These are phyloP conservation scores for Leishmania braziliensis DNA, from an alignment of 208 protist genomes.

Conservation along the genomic window DNA sequence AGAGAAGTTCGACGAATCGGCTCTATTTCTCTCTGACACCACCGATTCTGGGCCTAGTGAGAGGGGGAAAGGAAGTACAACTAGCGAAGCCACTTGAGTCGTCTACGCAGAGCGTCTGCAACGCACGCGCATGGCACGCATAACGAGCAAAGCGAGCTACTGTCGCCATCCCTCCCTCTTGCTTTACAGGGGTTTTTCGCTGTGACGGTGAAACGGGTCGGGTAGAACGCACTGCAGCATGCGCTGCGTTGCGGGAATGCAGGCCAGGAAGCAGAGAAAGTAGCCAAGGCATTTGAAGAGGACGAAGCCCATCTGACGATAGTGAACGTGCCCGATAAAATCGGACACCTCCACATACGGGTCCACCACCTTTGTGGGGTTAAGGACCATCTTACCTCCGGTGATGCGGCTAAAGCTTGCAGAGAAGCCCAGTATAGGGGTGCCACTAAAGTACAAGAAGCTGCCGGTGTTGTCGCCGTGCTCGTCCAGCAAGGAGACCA, in stretches of 20 bases:
- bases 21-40: background rate
- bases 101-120: background rate
- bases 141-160: background rate
- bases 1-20: background rate
- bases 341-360: slow-evolving; percentile 59
- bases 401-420: slow-evolving; percentile 60
- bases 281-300: slow-evolving; percentile 67
- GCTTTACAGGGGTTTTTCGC: slow-evolving; percentile 40
- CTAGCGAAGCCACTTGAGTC: background rate
- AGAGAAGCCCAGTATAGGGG: slow-evolving; percentile 79
- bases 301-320: slow-evolving; percentile 80
- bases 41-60: background rate
- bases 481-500: slow-evolving; percentile 85
- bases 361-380: slow-evolving; percentile 69
- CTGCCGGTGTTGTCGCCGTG: slow-evolving; percentile 76
- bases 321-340: slow-evolving; percentile 81
- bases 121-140: background rate
- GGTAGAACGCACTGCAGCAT: slow-evolving; percentile 64
- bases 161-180: background rate
- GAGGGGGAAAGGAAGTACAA: background rate
- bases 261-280: slow-evolving; percentile 61
- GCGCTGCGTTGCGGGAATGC: slow-evolving; percentile 70
- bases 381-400: slow-evolving; percentile 71
- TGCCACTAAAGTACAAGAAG: slow-evolving; percentile 86
- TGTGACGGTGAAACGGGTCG: slow-evolving; percentile 79